Percentiles rank a stretch among this genome's conserved stretches.
Conservation (phyloP, 2,329 filamentous ascomycete genomes). For the Botryotinia globosa region DNA sequence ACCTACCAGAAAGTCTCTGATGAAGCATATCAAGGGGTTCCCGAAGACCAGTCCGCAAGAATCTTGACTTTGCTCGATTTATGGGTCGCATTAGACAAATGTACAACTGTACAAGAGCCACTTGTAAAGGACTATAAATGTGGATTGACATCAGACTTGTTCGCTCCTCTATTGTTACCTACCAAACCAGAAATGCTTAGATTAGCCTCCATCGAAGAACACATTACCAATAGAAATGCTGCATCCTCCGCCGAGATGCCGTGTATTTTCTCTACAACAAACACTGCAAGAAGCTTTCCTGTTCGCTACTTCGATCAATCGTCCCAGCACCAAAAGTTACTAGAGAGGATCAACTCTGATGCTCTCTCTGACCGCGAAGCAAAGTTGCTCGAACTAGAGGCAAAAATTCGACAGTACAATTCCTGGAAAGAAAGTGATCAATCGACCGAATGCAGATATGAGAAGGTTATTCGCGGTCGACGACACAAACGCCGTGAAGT, state of each 20-base stretch:
- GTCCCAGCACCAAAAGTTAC: slow-evolving; percentile 40
- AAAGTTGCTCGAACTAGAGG: slow-evolving; percentile 41
- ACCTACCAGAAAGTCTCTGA: slow-evolving; percentile 39
- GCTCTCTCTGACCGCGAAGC: slow-evolving; percentile 37
- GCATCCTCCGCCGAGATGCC: slow-evolving; percentile 18
- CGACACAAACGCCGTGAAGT: neutral
- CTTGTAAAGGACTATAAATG: slow-evolving; percentile 48
- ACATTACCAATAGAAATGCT: slow-evolving; percentile 40
- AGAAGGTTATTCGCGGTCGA: neutral
- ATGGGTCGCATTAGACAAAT: slow-evolving; percentile 56
- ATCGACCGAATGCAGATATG: neutral
- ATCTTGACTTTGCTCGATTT: slow-evolving; percentile 55
- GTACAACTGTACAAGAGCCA: slow-evolving; percentile 41
- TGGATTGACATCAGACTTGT: slow-evolving; percentile 42
- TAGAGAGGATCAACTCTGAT: slow-evolving; percentile 40
- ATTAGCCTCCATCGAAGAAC: slow-evolving; percentile 46
- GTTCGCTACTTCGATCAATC: slow-evolving; percentile 50
- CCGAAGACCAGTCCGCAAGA: slow-evolving; percentile 52
- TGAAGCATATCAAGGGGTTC: slow-evolving; percentile 41
- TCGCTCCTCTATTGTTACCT: slow-evolving; percentile 48
- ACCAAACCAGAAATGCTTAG: slow-evolving; percentile 46
- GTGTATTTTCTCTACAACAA: slow-evolving; percentile 43
- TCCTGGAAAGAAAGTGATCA: slow-evolving; percentile 30
- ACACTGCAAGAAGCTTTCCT: slow-evolving; percentile 43
- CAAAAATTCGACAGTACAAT: slow-evolving; percentile 36